Percentiles rank a stretch among this genome's conserved stretches.
Evolutionary conservation across 2,329 filamentous ascomycete species (phyloP).

Genomic region (Cercospora sp.): DNA sequence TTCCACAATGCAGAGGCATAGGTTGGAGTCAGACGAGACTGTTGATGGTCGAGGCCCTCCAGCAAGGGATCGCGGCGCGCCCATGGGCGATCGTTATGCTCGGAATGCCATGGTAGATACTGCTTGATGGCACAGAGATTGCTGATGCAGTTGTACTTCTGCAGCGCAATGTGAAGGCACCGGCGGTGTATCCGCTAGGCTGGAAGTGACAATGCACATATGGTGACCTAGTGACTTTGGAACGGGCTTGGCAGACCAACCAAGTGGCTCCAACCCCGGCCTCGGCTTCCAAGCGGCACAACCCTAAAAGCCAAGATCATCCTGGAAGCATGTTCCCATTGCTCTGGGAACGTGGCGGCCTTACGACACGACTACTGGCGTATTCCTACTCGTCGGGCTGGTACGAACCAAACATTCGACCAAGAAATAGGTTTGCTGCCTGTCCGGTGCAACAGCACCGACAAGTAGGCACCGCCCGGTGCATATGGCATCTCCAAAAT

Average conservation of each 20-base stretch:
- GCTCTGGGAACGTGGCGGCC: not conserved
- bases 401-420: not conserved
- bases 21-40: not conserved
- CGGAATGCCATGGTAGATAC: not conserved
- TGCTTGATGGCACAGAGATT: not conserved
- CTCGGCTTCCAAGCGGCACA: not conserved
- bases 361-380: not conserved
- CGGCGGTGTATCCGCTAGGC: not conserved
- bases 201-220: not conserved
- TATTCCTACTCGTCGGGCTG: not conserved
- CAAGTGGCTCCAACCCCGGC: not conserved
- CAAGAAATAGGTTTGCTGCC: not conserved
- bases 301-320: not conserved
- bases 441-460: not conserved
- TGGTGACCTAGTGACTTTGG: not conserved
- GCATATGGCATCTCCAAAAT: slow-evolving; percentile 9
- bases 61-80: not conserved
- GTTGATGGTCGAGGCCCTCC: not conserved
- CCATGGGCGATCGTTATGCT: not conserved
- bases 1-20: not conserved
- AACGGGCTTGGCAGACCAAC: not conserved
- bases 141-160: not conserved
- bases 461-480: not conserved
- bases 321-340: not conserved
- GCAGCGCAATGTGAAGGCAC: not conserved